Conservation (phyloP, 2,329 filamentous ascomycete species). For the Aureobasidium leucospermi region DNA sequence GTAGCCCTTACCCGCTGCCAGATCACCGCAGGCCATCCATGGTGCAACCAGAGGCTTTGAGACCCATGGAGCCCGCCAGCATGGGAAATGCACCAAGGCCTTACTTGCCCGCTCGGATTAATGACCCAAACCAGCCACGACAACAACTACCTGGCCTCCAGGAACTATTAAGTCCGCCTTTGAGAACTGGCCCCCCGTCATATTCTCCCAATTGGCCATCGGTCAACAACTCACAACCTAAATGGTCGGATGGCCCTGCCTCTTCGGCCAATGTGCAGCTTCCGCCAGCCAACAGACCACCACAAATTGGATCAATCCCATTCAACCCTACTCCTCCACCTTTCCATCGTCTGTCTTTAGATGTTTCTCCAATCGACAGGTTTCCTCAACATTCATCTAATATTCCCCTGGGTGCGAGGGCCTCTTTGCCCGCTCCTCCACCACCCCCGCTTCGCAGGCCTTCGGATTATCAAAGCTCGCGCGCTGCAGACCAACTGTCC, state of each 20-base stretch:
- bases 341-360: conserved; percentile 7
- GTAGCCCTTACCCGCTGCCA: neutral
- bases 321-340: neutral
- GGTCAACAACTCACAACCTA: conserved; percentile 7
- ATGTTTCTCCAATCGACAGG: neutral
- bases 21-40: neutral
- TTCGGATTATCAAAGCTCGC: neutral
- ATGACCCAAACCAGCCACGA: neutral
- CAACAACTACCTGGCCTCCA: conserved; percentile 14
- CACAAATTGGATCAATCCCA: neutral
- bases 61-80: conserved; percentile 6
- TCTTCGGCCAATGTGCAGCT: neutral
- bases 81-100: neutral
- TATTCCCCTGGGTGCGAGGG: neutral
- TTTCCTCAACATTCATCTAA: neutral
- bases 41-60: neutral
- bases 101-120: neutral
- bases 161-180: conserved; percentile 10
- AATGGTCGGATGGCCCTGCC: neutral
- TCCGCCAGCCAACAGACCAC: neutral
- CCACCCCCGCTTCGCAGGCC: neutral
- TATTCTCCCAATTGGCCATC: conserved; percentile 5
- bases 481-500: neutral
- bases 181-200: conserved; percentile 1
- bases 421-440: neutral